Conservation (phyloP, 2,329 filamentous ascomycete genomes). For the Aspergillus pseudoviridinutans region DNA sequence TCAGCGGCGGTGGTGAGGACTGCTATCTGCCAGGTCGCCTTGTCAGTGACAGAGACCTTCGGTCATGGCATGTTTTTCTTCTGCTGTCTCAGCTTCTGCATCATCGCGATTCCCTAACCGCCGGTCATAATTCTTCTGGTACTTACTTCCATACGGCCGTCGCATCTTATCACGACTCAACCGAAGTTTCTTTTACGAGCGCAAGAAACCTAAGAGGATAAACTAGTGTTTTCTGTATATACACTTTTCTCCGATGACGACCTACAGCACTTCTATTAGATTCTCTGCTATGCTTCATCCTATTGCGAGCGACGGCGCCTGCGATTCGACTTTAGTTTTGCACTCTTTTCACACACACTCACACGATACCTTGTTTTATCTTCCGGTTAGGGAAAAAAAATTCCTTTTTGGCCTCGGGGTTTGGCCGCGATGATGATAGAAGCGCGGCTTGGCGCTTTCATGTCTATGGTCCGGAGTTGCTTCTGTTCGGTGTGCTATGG, state of each 20-base stretch:
- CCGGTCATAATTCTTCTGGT: conserved; percentile 32
- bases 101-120: conserved; percentile 34
- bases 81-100: conserved; percentile 30
- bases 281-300: conserved; percentile 32
- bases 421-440: conserved; percentile 39
- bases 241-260: conserved; percentile 34
- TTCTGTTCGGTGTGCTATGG: conserved; percentile 25
- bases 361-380: conserved; percentile 35
- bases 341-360: conserved; percentile 21
- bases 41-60: conserved; percentile 21
- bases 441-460: conserved; percentile 30
- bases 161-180: conserved; percentile 22
- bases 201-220: conserved; percentile 26
- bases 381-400: conserved; percentile 34
- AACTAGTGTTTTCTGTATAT: conserved; percentile 33
- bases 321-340: conserved; percentile 32
- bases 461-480: conserved; percentile 36
- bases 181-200: conserved; percentile 24
- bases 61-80: conserved; percentile 30
- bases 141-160: conserved; percentile 27
- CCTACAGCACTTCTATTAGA: conserved; percentile 31
- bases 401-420: conserved; percentile 28
- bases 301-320: conserved; percentile 42
- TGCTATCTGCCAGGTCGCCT: conserved; percentile 19
- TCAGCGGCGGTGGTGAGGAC: conserved; percentile 40